Percentiles rank a stretch among this genome's conserved stretches.
These are phyloP conservation scores for Anisodus acutangulus DNA, from an alignment of 257 asterid species.

Conservation along the genomic window DNA sequence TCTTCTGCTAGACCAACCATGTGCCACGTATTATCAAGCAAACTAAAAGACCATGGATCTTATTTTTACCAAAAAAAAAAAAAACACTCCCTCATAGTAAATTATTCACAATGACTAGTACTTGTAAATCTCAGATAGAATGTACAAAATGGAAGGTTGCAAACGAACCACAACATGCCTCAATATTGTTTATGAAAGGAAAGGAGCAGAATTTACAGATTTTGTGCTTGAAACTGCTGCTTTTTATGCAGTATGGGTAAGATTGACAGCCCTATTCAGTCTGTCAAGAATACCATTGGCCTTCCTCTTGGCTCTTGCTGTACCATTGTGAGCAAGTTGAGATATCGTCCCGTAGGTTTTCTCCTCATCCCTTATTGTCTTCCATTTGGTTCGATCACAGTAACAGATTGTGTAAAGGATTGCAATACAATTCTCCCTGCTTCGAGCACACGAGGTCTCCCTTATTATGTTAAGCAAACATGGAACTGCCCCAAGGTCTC, in stretches of 20 bases:
- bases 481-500: constrained; percentile 65
- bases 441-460: constrained; percentile 60
- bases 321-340: constrained; percentile 67
- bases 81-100: constrained; percentile 30
- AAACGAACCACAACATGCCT: constrained; percentile 48
- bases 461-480: constrained; percentile 66
- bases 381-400: constrained; percentile 68
- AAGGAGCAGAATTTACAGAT: constrained; percentile 70
- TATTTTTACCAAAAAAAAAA: constrained; percentile 13
- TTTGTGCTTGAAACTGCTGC: constrained; percentile 32
- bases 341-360: constrained; percentile 58
- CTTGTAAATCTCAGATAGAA: constrained; percentile 41
- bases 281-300: constrained; percentile 78
- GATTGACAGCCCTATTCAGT: constrained; percentile 52
- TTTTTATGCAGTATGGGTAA: constrained; percentile 72
- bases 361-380: constrained; percentile 77
- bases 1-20: background rate
- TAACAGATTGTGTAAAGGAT: constrained; percentile 61
- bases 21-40: background rate
- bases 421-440: constrained; percentile 75
- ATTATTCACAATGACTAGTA: constrained; percentile 52
- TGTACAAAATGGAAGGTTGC: constrained; percentile 53
- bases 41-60: constrained; percentile 6
- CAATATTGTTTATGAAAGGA: constrained; percentile 28
- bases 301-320: constrained; percentile 87